A percentile compares a stretch with the other conserved stretches of the same genome.
Conservation (phyloP, 2,329 filamentous ascomycete species). For the Elsinoe perseae region DNA sequence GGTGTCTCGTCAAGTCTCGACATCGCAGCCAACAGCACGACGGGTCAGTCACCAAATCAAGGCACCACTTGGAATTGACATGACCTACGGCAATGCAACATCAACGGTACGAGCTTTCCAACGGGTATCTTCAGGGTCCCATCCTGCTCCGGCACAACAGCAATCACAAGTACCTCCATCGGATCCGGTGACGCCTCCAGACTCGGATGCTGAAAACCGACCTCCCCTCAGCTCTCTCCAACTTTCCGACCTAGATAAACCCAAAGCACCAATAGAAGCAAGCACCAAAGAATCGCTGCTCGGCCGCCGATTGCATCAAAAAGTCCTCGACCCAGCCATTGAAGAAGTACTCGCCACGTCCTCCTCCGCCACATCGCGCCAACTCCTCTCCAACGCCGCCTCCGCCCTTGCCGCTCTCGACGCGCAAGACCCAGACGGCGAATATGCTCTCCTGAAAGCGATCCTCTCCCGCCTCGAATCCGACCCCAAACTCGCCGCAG, state of each 20-base stretch:
- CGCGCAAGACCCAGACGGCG: conserved; percentile 79
- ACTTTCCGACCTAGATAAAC: conserved; percentile 19
- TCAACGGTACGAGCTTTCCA: conserved; percentile 90
- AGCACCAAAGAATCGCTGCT: conserved; percentile 70
- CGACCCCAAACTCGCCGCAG: conserved; percentile 55
- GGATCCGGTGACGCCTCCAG: conserved; percentile 21
- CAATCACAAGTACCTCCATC: conserved; percentile 17
- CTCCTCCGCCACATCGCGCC: conserved; percentile 55
- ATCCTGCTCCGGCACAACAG: conserved; percentile 19
- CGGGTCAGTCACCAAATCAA: conserved; percentile 44
- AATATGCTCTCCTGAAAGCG: conserved; percentile 73
- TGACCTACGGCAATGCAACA: conserved; percentile 87
- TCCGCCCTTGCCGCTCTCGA: conserved; percentile 82
- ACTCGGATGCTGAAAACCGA: conserved; percentile 56
- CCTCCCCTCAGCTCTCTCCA: conserved; percentile 47
- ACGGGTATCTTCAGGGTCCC: conserved; percentile 55
- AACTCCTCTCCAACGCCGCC: conserved; percentile 72
- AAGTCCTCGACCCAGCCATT: conserved; percentile 72
- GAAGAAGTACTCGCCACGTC: conserved; percentile 83
- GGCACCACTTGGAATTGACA: conserved; percentile 76
- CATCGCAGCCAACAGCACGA: conserved; percentile 37
- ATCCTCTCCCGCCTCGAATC: conserved; percentile 66
- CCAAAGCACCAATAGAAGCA: conserved; percentile 22
- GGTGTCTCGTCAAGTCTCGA: conserved; percentile 28
- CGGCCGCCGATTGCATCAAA: conserved; percentile 72